These are phyloP conservation scores for Colletotrichum gigasporum DNA, from an alignment of 2,329 filamentous ascomycete genomes.

Conservation along the genomic window DNA sequence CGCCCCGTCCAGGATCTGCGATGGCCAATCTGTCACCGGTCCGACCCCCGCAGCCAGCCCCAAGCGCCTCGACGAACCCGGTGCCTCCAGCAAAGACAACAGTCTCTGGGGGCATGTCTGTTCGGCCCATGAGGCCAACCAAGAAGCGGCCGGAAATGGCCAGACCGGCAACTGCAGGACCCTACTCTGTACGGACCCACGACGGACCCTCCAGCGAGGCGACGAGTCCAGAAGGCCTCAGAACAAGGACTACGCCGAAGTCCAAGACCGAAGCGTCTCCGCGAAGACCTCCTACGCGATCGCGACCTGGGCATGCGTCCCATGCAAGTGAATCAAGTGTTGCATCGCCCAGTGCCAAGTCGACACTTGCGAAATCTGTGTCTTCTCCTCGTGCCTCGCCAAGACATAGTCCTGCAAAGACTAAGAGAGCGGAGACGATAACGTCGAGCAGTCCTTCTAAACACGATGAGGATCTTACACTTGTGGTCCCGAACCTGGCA, in stretches of 20 bases:
- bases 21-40: slow-evolving; percentile 48
- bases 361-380: slow-evolving; percentile 21
- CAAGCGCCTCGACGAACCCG: slow-evolving; percentile 40
- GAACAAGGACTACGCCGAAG: too few species aligned
- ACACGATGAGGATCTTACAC: slow-evolving; percentile 62
- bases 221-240: slow-evolving; percentile 57
- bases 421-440: slow-evolving; percentile 42
- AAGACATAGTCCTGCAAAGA: slow-evolving; percentile 51
- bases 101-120: slow-evolving; percentile 67
- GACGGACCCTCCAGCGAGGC: slow-evolving; percentile 51
- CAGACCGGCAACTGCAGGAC: slow-evolving; percentile 71
- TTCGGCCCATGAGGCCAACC: slow-evolving; percentile 69
- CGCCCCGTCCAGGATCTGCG: slow-evolving; percentile 68
- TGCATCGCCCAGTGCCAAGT: slow-evolving; percentile 52
- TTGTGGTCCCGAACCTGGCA: slow-evolving; percentile 59
- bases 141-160: slow-evolving; percentile 67
- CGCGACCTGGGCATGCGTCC: slow-evolving; percentile 57
- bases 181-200: slow-evolving; percentile 70
- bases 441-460: slow-evolving; percentile 56
- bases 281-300: slow-evolving; percentile 57
- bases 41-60: slow-evolving; percentile 49
- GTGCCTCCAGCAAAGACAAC: slow-evolving; percentile 50
- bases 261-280: slow-evolving; percentile 62
- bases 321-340: slow-evolving; percentile 62
- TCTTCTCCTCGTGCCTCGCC: slow-evolving; percentile 45